A percentile compares a stretch with the other conserved stretches of the same genome.
Evolutionary conservation across 371 early-diverging fungal genomes (phyloP).

Genomic region (Syncephalastrum racemosum): DNA sequence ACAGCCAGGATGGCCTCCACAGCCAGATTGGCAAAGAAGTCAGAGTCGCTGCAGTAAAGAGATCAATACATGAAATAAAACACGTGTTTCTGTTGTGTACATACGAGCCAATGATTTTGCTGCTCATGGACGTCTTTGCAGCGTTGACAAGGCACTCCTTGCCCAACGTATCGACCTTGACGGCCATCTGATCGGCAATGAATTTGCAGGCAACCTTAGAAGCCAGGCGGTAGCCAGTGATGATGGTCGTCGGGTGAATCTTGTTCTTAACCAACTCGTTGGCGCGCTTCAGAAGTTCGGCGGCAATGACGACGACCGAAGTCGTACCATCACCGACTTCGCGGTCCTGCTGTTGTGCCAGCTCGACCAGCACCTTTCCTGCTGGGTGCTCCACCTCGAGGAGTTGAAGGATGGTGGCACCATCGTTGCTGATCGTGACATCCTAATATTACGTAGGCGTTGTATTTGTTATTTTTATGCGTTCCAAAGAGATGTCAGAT

Average conservation of each 20-base stretch:
- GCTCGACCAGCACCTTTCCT: constrained; percentile 96
- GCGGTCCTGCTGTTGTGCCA: constrained; percentile 99
- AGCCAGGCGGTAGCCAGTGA: constrained; percentile 97
- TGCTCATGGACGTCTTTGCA: constrained; percentile 98
- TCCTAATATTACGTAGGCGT: constrained; percentile 59
- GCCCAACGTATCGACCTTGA: constrained; percentile 91
- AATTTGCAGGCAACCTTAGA: constrained; percentile 99
- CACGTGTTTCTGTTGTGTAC: constrained; percentile 16
- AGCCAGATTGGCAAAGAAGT: constrained; percentile 96
- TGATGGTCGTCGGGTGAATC: constrained; percentile 99
- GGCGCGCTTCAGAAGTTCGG: constrained; percentile 96
- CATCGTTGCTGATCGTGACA: constrained; percentile 99
- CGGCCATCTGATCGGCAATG: constrained; percentile 95
- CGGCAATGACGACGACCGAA: constrained; percentile 99
- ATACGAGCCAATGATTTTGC: constrained; percentile 96
- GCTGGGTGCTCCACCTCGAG: constrained; percentile 99
- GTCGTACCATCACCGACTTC: constrained; percentile 99
- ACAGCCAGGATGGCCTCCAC: constrained; percentile 96
- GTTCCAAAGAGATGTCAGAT: too few species aligned
- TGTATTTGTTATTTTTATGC: background rate
- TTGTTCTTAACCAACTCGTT: constrained; percentile 97
- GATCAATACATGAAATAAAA: background rate
- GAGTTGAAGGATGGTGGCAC: constrained; percentile 98
- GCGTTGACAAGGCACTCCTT: constrained; percentile 94
- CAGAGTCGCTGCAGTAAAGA: constrained; percentile 69